phyloP scores from a whole-genome alignment of 495 filamentous ascomycete species.

The Parathielavia appendiculata region DNA sequence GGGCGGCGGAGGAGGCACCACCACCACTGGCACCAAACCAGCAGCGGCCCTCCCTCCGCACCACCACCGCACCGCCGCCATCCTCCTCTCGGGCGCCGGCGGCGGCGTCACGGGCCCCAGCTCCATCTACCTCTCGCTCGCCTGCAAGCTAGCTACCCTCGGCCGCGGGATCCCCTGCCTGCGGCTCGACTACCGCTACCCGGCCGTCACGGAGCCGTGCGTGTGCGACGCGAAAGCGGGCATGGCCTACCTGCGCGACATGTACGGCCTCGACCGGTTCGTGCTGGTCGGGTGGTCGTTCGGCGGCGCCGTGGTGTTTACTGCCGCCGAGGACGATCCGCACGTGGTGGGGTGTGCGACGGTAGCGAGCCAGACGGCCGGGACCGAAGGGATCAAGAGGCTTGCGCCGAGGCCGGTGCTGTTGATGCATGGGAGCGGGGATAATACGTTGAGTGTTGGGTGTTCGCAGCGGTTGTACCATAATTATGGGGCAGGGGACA shows the following conservation, averaged over 20 bases:
- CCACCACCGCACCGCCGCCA: constrained; percentile 33
- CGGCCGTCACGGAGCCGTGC: constrained; percentile 34
- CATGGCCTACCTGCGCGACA: constrained; percentile 36
- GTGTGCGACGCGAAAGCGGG: constrained; percentile 34
- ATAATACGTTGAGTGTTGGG: constrained; percentile 28
- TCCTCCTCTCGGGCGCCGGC: constrained; percentile 43
- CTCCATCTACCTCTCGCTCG: constrained; percentile 40
- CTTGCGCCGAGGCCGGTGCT: constrained; percentile 35
- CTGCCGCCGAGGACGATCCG: constrained; percentile 32
- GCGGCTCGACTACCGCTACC: constrained; percentile 42
- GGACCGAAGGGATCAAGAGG: constrained; percentile 24
- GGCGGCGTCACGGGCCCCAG: constrained; percentile 42
- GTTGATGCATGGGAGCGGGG: constrained; percentile 38
- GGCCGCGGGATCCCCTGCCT: constrained; percentile 36
- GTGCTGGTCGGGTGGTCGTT: constrained; percentile 46
- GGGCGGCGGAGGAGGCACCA: no score
- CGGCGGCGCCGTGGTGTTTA: constrained; percentile 39
- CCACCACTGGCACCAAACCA: neutral
- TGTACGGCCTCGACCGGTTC: constrained; percentile 34
- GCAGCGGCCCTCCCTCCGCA: neutral
- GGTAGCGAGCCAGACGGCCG: constrained; percentile 34
- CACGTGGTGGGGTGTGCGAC: constrained; percentile 39
- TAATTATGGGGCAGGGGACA: constrained; percentile 33
- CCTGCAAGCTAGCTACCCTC: constrained; percentile 39
- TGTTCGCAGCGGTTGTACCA: constrained; percentile 38